phyloP scores from a whole-genome alignment of 805 yeast species.

The Lipomyces yamanashiensis region DNA sequence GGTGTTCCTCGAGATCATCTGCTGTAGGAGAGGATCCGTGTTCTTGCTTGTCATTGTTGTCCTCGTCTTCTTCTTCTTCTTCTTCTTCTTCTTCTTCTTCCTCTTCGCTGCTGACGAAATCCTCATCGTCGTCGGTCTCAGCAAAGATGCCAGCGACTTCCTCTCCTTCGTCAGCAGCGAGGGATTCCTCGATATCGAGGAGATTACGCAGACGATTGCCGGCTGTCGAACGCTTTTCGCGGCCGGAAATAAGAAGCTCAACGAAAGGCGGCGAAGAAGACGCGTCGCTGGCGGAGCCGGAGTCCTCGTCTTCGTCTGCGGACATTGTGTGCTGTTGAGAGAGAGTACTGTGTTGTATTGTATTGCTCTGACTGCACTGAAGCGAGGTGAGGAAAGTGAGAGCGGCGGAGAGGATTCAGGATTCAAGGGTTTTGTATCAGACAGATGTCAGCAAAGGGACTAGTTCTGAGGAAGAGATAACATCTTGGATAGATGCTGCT shows the following conservation, averaged over 20 bases:
- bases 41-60: constrained; percentile 25
- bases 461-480: no score
- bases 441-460: no score
- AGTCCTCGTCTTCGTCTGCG: constrained; percentile 1
- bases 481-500: no score
- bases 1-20: constrained; percentile 1
- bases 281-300: constrained; percentile 11
- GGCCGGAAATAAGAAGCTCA: constrained; percentile 70
- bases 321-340: constrained; percentile 1
- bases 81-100: constrained; percentile 39
- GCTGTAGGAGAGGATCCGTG: no score
- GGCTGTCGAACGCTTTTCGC: constrained; percentile 83
- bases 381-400: not conserved
- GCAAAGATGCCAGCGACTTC: constrained; percentile 50
- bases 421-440: no score
- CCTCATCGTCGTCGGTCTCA: constrained; percentile 51
- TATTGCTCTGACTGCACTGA: not conserved
- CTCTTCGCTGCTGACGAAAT: constrained; percentile 46
- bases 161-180: constrained; percentile 67
- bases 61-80: constrained; percentile 38
- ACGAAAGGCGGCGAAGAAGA: constrained; percentile 19
- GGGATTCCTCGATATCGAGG: constrained; percentile 70
- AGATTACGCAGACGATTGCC: constrained; percentile 80
- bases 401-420: no score
- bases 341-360: not conserved